Conservation (phyloP, 352 stramenopile species). For the Phytophthora parvispora region DNA sequence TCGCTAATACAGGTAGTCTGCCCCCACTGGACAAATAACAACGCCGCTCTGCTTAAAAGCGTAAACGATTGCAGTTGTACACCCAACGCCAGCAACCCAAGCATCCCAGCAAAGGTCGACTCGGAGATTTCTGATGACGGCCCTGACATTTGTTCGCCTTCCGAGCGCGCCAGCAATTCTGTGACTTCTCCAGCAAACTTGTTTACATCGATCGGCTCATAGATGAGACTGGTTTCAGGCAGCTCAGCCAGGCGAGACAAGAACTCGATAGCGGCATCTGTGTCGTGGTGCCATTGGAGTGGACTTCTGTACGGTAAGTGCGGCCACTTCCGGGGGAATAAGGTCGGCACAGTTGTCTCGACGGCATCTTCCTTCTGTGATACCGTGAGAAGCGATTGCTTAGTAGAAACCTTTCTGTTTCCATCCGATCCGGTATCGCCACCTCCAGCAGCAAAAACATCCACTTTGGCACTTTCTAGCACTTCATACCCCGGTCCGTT, state of each 20-base stretch:
- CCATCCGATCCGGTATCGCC: neutral
- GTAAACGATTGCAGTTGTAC: constrained; percentile 78
- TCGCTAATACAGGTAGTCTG: constrained; percentile 19
- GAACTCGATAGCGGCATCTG: constrained; percentile 55
- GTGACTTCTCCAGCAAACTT: constrained; percentile 49
- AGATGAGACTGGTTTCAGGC: constrained; percentile 65
- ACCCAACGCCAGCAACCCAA: constrained; percentile 58
- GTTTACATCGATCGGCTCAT: constrained; percentile 69
- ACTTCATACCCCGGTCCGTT: constrained; percentile 38
- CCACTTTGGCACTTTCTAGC: constrained; percentile 21
- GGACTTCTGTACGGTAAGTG: constrained; percentile 71
- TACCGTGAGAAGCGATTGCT: constrained; percentile 24
- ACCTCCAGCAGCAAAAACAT: neutral
- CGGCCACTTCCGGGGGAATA: constrained; percentile 76
- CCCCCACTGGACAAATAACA: constrained; percentile 41
- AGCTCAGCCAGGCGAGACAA: constrained; percentile 58
- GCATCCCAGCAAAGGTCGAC: constrained; percentile 37
- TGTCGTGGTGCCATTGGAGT: constrained; percentile 54
- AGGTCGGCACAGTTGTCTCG: constrained; percentile 50
- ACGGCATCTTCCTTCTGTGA: constrained; percentile 50
- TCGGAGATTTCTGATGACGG: constrained; percentile 20
- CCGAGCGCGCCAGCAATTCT: constrained; percentile 10
- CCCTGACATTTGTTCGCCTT: neutral
- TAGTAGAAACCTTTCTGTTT: neutral
- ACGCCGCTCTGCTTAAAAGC: constrained; percentile 50